Evolutionary conservation across 2,329 filamentous ascomycete genomes (phyloP).

Genomic region (Cladosporium sp.): DNA sequence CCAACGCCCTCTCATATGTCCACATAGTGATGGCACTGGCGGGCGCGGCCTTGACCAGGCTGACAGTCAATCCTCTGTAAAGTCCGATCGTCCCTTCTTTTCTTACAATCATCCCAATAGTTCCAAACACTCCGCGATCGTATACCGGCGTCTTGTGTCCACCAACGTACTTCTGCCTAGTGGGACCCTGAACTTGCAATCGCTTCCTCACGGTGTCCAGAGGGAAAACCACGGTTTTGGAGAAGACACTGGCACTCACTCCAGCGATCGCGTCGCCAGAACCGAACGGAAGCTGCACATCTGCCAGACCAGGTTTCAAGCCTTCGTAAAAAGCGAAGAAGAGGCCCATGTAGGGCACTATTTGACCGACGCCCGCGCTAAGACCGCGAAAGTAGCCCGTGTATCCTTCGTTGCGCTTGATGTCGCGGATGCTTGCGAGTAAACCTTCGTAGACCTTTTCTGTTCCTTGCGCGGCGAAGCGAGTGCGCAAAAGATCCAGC

Average conservation of each 20-base stretch:
- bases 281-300: conserved; percentile 57
- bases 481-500: conserved; percentile 84
- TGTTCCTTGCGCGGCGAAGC: conserved; percentile 91
- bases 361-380: conserved; percentile 75
- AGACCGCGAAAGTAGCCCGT: conserved; percentile 86
- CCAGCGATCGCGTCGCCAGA: conserved; percentile 82
- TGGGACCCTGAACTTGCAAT: conserved; percentile 92
- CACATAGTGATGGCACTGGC: conserved; percentile 89
- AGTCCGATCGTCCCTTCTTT: conserved; percentile 74
- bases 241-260: conserved; percentile 69
- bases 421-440: conserved; percentile 64
- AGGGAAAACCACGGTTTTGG: conserved; percentile 89
- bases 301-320: conserved; percentile 47
- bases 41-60: conserved; percentile 86
- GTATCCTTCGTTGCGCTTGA: conserved; percentile 68
- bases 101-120: conserved; percentile 63
- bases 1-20: conserved; percentile 80
- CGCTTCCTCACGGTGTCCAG: conserved; percentile 89
- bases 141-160: conserved; percentile 80
- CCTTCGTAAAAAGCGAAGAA: conserved; percentile 91
- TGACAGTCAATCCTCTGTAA: conserved; percentile 84
- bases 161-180: conserved; percentile 65
- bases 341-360: conserved; percentile 93
- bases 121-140: conserved; percentile 58
- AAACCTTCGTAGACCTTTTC: conserved; percentile 76